phyloP scores from a whole-genome alignment of 169 alveolate genomes.

The Cyclospora cayetanensis region DNA sequence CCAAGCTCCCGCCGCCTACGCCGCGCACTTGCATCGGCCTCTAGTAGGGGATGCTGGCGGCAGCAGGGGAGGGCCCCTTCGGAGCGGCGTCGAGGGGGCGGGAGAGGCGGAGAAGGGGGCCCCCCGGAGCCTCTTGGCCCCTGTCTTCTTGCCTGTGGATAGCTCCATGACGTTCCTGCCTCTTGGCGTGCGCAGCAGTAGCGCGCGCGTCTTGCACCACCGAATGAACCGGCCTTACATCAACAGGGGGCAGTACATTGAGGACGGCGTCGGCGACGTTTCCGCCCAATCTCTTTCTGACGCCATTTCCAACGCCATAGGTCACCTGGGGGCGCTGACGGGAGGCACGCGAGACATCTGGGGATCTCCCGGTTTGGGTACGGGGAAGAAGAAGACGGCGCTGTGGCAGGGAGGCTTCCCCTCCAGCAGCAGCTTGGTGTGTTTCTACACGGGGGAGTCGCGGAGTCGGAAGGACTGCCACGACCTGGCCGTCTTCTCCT shows the following conservation, averaged over 20 bases:
- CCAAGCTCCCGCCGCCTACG: background rate
- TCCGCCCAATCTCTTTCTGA: background rate
- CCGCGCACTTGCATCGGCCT: constrained; percentile 19
- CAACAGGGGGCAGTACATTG: background rate
- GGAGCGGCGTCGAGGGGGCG: background rate
- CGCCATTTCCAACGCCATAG: background rate
- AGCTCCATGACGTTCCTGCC: background rate
- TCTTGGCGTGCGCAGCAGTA: background rate
- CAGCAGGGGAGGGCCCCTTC: background rate
- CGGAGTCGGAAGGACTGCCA: background rate
- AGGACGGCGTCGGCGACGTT: background rate
- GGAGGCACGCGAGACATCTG: background rate
- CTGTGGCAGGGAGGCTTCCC: background rate
- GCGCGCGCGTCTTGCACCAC: background rate
- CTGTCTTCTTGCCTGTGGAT: background rate
- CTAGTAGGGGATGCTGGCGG: background rate
- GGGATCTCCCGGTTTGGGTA: too few relatives aligned
- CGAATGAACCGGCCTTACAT: background rate
- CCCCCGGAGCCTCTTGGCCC: background rate
- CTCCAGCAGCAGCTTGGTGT: background rate
- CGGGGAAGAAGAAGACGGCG: too few relatives aligned
- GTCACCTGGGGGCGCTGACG: background rate
- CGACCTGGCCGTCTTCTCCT: background rate
- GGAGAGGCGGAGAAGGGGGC: background rate
- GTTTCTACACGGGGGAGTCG: background rate